Conservation (phyloP, 495 filamentous ascomycete species). For the Neurospora sp. region DNA sequence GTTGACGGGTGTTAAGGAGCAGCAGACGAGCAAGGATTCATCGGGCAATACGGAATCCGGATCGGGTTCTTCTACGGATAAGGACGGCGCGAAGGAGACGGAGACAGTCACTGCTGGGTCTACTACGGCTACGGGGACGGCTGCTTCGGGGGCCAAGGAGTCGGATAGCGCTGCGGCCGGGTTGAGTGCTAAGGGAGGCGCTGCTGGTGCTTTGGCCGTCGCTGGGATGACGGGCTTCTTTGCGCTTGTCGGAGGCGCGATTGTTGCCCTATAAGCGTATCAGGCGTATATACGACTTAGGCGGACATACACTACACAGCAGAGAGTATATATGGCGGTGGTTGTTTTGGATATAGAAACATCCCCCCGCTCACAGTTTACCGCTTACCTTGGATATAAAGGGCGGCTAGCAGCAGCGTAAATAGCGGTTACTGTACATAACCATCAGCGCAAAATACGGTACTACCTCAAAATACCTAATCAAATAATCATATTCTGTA, state of each 20-base stretch:
- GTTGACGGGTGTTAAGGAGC: constrained; percentile 24
- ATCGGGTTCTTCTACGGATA: neutral
- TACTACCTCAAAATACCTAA: neutral
- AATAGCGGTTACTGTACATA: neutral
- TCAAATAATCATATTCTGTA: neutral
- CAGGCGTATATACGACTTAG: neutral
- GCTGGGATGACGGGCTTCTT: constrained; percentile 11
- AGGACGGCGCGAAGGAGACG: neutral
- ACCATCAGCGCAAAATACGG: neutral
- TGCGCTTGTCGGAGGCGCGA: constrained; percentile 15
- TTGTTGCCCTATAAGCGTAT: constrained; percentile 12
- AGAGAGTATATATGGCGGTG: neutral
- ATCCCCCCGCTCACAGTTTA: neutral
- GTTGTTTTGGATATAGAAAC: neutral
- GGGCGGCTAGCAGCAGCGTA: neutral
- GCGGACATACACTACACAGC: neutral
- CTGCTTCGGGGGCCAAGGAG: neutral
- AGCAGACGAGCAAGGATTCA: constrained; percentile 9
- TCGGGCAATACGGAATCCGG: neutral
- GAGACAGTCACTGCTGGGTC: neutral
- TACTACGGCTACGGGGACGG: neutral
- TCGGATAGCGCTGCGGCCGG: neutral
- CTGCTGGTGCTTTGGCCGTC: constrained; percentile 8
- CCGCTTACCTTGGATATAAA: neutral
- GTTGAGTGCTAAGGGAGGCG: constrained; percentile 4